These are phyloP conservation scores for Microcyclosporella mali DNA, from an alignment of 2,329 filamentous ascomycete genomes.

Conservation along the genomic window DNA sequence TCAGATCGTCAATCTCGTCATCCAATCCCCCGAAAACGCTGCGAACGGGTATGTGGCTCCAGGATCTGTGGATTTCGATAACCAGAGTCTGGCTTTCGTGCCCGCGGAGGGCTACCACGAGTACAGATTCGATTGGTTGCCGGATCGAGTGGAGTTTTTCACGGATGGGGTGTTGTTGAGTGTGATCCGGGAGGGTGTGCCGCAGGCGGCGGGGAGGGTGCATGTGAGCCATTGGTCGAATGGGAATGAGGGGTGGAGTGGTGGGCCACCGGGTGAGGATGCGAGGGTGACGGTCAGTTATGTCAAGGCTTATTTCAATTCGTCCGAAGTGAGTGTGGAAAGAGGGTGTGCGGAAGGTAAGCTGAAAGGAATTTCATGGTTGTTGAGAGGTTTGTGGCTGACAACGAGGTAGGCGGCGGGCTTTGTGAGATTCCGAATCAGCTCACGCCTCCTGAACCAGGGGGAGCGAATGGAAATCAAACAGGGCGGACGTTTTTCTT, in stretches of 20 bases:
- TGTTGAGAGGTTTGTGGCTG: background rate
- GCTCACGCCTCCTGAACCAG: conserved; percentile 10
- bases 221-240: conserved; percentile 74
- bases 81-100: conserved; percentile 58
- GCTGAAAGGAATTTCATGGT: background rate
- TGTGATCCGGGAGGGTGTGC: conserved; percentile 41
- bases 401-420: background rate
- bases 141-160: conserved; percentile 59
- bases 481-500: conserved; percentile 17
- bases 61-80: conserved; percentile 52
- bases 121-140: conserved; percentile 71
- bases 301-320: conserved; percentile 76
- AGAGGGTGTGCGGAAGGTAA: background rate
- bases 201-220: conserved; percentile 57
- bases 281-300: conserved; percentile 61
- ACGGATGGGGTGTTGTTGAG: conserved; percentile 59
- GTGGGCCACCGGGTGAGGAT: conserved; percentile 59
- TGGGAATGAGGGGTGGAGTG: conserved; percentile 64
- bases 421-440: conserved; percentile 19
- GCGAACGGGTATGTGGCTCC: conserved; percentile 57
- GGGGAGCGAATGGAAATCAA: conserved; percentile 8
- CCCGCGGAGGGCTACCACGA: conserved; percentile 64
- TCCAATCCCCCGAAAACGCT: conserved; percentile 60
- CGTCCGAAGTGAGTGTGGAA: conserved; percentile 27
- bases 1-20: conserved; percentile 60